Conservation (phyloP, 306 rosid species). For the Trifolium pratense region DNA sequence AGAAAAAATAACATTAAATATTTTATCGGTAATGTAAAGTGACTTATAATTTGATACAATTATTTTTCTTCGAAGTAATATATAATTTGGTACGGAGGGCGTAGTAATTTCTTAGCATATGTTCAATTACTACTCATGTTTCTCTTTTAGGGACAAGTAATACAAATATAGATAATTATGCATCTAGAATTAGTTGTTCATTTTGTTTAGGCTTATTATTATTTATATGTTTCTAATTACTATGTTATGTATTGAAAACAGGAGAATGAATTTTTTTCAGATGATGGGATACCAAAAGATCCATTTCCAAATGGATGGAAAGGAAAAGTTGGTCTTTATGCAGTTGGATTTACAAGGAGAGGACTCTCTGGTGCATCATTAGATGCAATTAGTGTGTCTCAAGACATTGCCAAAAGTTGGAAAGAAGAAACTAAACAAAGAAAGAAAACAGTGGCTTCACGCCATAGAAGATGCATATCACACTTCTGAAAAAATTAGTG, state of each 20-base stretch:
- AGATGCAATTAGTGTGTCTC: constrained; percentile 85
- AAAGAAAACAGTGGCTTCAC: constrained; percentile 63
- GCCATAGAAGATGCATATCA: constrained; percentile 87
- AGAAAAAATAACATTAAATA: no score
- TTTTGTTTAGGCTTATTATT: not conserved
- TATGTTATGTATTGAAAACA: constrained; percentile 40
- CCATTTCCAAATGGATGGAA: constrained; percentile 96
- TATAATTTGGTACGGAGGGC: no score
- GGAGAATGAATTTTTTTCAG: constrained; percentile 82
- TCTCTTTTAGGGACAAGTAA: not conserved
- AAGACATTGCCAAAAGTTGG: constrained; percentile 86
- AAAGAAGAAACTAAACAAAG: constrained; percentile 82
- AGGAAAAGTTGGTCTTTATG: constrained; percentile 81
- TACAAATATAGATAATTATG: not conserved
- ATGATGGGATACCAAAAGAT: constrained; percentile 75
- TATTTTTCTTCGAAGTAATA: no score
- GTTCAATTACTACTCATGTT: constrained; percentile 1
- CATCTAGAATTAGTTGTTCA: not conserved
- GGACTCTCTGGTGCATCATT: constrained; percentile 88
- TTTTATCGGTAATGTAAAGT: no score
- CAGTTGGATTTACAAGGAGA: constrained; percentile 92
- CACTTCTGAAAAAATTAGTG: constrained; percentile 53
- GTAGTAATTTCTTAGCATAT: constrained; percentile 18
- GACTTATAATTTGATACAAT: no score
- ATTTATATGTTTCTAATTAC: constrained; percentile 20